Percentiles rank a stretch among this genome's conserved stretches.
These are phyloP conservation scores for Chaetomiaceae sp. DNA, from an alignment of 2,329 filamentous ascomycete genomes.

Conservation along the genomic window DNA sequence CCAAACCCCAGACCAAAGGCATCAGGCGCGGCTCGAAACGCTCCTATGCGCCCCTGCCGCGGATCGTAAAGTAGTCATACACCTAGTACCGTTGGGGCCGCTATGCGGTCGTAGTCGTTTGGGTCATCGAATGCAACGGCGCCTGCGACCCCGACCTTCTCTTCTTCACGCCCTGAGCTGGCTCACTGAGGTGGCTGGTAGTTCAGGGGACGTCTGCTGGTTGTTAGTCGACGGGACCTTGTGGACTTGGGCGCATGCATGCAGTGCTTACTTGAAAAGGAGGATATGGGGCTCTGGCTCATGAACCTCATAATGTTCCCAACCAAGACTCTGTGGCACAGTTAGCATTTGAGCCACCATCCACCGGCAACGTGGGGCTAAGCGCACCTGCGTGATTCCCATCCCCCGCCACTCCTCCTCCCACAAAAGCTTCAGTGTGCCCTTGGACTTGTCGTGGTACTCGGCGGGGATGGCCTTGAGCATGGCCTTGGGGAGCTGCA, in stretches of 20 bases:
- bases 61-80: slow-evolving; percentile 18
- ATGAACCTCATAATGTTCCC: slow-evolving; percentile 99
- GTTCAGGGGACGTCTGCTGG: slow-evolving; percentile 70
- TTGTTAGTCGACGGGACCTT: slow-evolving; percentile 7
- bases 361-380: too few species aligned
- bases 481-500: slow-evolving; percentile 97
- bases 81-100: slow-evolving; percentile 20
- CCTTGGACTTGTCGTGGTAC: slow-evolving; percentile 58
- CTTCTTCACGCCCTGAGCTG: neutral
- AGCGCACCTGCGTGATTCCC: slow-evolving; percentile 86
- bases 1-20: neutral
- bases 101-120: slow-evolving; percentile 28
- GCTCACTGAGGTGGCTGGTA: slow-evolving; percentile 63
- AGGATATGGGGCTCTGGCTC: slow-evolving; percentile 98
- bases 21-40: neutral
- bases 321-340: slow-evolving; percentile 75
- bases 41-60: slow-evolving; percentile 1
- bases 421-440: slow-evolving; percentile 93
- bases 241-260: neutral
- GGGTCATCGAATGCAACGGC: slow-evolving; percentile 26
- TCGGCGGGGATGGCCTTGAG: slow-evolving; percentile 94
- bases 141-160: slow-evolving; percentile 13
- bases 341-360: neutral
- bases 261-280: slow-evolving; percentile 80
- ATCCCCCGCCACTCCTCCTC: slow-evolving; percentile 97